Conservation (phyloP, 2,329 filamentous ascomycete genomes). For the Diaporthe batatas region DNA sequence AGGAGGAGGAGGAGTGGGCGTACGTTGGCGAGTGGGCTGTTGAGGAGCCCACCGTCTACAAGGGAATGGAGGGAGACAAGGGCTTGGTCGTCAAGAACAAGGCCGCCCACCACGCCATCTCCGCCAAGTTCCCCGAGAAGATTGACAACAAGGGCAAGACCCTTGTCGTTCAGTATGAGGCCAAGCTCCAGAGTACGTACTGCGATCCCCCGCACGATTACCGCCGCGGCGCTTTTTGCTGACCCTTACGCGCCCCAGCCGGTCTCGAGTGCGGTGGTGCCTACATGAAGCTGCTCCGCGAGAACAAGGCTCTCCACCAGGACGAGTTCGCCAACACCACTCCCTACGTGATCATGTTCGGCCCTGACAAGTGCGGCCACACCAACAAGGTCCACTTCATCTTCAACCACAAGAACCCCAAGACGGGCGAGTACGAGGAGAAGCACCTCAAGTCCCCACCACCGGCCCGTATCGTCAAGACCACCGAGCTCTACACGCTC, state of each 20-base stretch:
- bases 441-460: conserved; percentile 93
- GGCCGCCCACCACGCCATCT: conserved; percentile 98
- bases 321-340: conserved; percentile 98
- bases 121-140: conserved; percentile 96
- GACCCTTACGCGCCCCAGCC: conserved; percentile 65
- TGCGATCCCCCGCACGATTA: not conserved
- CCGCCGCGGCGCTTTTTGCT: not conserved
- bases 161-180: conserved; percentile 98
- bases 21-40: conserved; percentile 97
- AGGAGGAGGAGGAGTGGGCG: conserved; percentile 93
- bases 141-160: conserved; percentile 98
- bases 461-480: conserved; percentile 89
- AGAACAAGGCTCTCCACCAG: conserved; percentile 95
- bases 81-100: conserved; percentile 98
- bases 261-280: conserved; percentile 98
- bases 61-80: conserved; percentile 95
- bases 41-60: conserved; percentile 90
- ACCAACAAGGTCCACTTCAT: conserved; percentile 99
- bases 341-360: conserved; percentile 99
- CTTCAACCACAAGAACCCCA: conserved; percentile 99
- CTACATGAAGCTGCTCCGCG: conserved; percentile 98
- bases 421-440: conserved; percentile 99
- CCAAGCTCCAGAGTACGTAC: conserved; percentile 94
- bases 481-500: conserved; percentile 94
- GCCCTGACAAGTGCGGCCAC: conserved; percentile 98